Conservation (phyloP, 306 rosid genomes). For the Cyclanthera cordifolia region DNA sequence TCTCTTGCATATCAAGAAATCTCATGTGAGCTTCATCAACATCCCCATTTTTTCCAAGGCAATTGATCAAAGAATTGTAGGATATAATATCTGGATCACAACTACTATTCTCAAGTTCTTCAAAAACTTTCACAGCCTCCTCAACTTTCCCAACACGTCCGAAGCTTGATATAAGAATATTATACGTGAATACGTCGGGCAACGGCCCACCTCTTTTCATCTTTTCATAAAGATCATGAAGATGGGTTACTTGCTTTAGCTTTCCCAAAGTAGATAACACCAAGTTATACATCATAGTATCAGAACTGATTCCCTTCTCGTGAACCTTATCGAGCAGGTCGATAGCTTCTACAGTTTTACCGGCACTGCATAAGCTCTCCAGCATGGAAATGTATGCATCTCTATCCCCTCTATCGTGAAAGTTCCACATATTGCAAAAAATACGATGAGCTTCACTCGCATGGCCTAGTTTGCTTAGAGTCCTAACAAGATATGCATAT, state of each 20-base stretch:
- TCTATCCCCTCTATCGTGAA: slow-evolving; percentile 61
- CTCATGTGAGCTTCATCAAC: slow-evolving; percentile 95
- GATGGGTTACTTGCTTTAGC: slow-evolving; percentile 53
- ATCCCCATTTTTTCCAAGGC: slow-evolving; percentile 89
- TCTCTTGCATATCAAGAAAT: slow-evolving; percentile 87
- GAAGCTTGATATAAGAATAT: slow-evolving; percentile 68
- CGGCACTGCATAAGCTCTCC: slow-evolving; percentile 67
- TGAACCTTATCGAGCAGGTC: slow-evolving; percentile 66
- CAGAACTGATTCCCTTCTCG: slow-evolving; percentile 59
- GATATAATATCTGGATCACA: slow-evolving; percentile 62
- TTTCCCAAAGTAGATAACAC: slow-evolving; percentile 66
- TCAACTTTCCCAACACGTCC: slow-evolving; percentile 72
- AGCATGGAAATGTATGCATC: slow-evolving; percentile 71
- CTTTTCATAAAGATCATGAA: slow-evolving; percentile 59
- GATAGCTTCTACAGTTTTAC: slow-evolving; percentile 66
- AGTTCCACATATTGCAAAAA: slow-evolving; percentile 86
- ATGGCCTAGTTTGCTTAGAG: slow-evolving; percentile 71
- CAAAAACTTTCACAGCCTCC: slow-evolving; percentile 53
- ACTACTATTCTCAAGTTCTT: slow-evolving; percentile 64
- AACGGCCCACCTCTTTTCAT: slow-evolving; percentile 69
- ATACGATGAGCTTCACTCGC: slow-evolving; percentile 75
- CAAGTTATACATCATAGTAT: slow-evolving; percentile 72
- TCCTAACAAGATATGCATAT: slow-evolving; percentile 63
- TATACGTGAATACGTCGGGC: slow-evolving; percentile 75
- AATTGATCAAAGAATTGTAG: slow-evolving; percentile 80